Evolutionary conservation across 139 green algal species (phyloP).

Genomic region (Auxenochlorella pyrenoidosa): DNA sequence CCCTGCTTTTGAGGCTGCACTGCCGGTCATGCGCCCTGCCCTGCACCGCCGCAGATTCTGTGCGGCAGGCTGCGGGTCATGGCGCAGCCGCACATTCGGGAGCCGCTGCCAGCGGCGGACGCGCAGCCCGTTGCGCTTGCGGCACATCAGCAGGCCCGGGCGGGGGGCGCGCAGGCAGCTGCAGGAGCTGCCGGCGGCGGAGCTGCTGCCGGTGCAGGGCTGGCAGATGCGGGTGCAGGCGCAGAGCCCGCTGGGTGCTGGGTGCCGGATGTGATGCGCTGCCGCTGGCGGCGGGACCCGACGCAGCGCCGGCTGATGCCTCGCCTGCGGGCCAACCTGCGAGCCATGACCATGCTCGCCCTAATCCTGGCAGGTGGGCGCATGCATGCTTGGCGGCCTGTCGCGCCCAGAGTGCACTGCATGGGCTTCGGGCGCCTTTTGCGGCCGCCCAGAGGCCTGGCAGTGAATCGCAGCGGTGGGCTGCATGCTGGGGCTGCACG

Average conservation of each 20-base stretch:
- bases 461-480: too few species aligned
- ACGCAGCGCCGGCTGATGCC: slow-evolving; percentile 60
- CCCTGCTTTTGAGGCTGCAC: too few species aligned
- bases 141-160: background rate
- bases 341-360: slow-evolving; percentile 63
- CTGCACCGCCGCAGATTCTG: slow-evolving; percentile 73
- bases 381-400: background rate
- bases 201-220: background rate
- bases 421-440: too few species aligned
- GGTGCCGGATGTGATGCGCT: slow-evolving; percentile 76
- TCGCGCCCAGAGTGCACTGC: too few species aligned
- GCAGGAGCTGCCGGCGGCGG: background rate
- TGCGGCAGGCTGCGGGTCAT: slow-evolving; percentile 78
- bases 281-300: slow-evolving; percentile 67
- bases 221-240: background rate
- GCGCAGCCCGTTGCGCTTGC: background rate
- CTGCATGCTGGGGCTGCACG: too few species aligned
- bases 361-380: slow-evolving; percentile 47
- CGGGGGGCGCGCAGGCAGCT: background rate
- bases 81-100: slow-evolving; percentile 60
- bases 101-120: slow-evolving; percentile 32
- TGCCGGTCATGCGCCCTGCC: too few species aligned
- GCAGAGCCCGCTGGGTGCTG: slow-evolving; percentile 37
- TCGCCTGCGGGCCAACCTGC: slow-evolving; percentile 69
- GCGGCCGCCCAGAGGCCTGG: too few species aligned